Base-by-base conservation (phyloP, 306 rosid genomes). In the Malus orientalis region DNA sequence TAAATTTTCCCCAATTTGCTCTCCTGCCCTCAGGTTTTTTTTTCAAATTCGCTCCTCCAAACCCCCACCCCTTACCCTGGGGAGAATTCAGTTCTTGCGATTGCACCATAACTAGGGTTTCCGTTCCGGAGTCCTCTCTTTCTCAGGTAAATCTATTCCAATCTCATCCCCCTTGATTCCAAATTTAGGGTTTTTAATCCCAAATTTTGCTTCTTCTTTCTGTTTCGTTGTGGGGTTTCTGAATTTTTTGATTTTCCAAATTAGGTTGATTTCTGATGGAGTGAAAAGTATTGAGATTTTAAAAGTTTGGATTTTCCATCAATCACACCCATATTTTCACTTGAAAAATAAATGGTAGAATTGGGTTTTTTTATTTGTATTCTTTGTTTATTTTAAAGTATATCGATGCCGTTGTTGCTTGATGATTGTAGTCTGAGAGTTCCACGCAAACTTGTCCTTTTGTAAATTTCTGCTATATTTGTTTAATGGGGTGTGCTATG, bases 361-460 rank as follows among this genome's bases (percentile, higher is more conserved):
- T 15, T 45, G 59, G 77, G 76, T 32, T 62, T 25, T 40, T 29
- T 29, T 53, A 33, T 66, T 32, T 3, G n/a, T 53, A 58, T 54
- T 45, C 3, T 63, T 16, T 33, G 11, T 10, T 2, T 5, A 14
- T 73, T 71, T 23, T 40, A 49, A 32, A 33, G 64, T 57, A 53
- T 67, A 79, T 79, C 71, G 59, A 73, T 73, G 73, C 80, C 69
- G 40, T 67, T 72, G 78, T 64, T 79, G 72, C 60, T 75, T 79
- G 82, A 51, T 51, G 55, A 51, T 16, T 51, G 55, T 79, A 70
- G 78, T 81, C 73, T 83, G 84, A 78, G 64, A 74, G 40, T 86
- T 81, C 60, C 53, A 33, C 76, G 79, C 75, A 67, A 70, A 65
- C 4, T 25, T 73, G 66, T 87, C 74, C 38, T n/a, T 44, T 71